Evolutionary conservation across 2,329 filamentous ascomycete genomes (phyloP).

Genomic region (Sclerotiophoma versabilis): DNA sequence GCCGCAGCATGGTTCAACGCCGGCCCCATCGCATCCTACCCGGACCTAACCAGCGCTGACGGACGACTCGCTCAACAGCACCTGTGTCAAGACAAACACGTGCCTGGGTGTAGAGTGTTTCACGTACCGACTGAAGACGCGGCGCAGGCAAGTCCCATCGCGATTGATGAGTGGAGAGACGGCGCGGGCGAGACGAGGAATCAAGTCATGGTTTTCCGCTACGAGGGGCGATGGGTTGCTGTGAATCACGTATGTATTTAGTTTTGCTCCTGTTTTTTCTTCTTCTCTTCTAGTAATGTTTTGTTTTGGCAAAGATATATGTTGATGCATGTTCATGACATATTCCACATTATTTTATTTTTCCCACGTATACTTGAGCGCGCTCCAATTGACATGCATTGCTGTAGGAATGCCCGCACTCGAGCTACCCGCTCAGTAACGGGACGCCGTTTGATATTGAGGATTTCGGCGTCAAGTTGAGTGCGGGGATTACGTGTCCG

Average conservation of each 20-base stretch:
- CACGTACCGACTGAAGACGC: slow-evolving; percentile 35
- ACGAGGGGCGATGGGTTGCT: slow-evolving; percentile 69
- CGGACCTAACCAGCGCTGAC: slow-evolving; percentile 21
- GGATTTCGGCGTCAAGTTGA: slow-evolving; percentile 71
- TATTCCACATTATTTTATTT: no score
- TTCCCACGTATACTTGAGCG: no score
- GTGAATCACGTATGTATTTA: slow-evolving; percentile 66
- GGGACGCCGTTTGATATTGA: slow-evolving; percentile 74
- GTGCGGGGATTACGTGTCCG: slow-evolving; percentile 69
- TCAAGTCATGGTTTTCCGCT: slow-evolving; percentile 71
- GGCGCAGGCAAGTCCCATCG: slow-evolving; percentile 21
- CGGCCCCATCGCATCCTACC: slow-evolving; percentile 28
- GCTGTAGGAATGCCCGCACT: slow-evolving; percentile 69
- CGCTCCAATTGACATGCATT: no score
- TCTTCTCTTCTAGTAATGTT: no score
- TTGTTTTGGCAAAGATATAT: no score
- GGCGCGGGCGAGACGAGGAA: slow-evolving; percentile 49
- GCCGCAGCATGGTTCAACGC: slow-evolving; percentile 34
- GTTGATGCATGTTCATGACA: no score
- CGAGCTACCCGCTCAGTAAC: slow-evolving; percentile 69
- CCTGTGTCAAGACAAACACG: slow-evolving; percentile 20
- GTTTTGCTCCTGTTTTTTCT: no score
- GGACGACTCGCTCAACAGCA: slow-evolving; percentile 26
- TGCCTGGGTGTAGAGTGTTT: slow-evolving; percentile 34
- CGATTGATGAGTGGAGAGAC: slow-evolving; percentile 40